Conservation (phyloP, 306 rosid genomes). For the Rosa rugosa region DNA sequence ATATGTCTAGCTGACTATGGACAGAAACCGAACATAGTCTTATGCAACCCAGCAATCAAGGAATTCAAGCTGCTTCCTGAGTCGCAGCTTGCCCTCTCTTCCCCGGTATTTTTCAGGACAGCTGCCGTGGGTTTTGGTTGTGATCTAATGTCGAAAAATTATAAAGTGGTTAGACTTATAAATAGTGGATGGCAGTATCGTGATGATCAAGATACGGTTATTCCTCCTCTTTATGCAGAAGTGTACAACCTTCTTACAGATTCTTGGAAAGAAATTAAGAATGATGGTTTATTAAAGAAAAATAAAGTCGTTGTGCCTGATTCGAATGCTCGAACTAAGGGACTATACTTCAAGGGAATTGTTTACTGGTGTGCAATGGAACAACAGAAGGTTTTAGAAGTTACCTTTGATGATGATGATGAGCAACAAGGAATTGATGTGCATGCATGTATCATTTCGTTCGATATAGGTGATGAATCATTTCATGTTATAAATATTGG, state of each 20-base stretch:
- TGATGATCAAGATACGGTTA: too few relatives aligned
- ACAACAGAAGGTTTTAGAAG: too few relatives aligned
- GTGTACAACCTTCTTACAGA: too few relatives aligned
- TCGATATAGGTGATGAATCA: conserved; percentile 5
- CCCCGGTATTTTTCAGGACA: background rate
- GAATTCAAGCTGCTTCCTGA: background rate
- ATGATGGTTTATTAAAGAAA: too few relatives aligned
- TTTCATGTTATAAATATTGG: background rate
- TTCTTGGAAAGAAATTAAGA: too few relatives aligned
- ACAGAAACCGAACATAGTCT: background rate
- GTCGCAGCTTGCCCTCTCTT: background rate
- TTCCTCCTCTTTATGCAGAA: too few relatives aligned
- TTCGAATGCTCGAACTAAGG: too few relatives aligned
- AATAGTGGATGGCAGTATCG: background rate
- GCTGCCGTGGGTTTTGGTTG: background rate
- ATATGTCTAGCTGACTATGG: background rate
- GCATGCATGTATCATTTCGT: background rate
- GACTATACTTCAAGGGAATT: too few relatives aligned
- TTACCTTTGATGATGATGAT: too few relatives aligned
- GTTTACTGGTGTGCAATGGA: too few relatives aligned
- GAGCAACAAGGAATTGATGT: background rate
- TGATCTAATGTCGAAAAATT: background rate
- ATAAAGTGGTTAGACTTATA: background rate
- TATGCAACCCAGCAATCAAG: background rate
- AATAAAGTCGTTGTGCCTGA: too few relatives aligned